These are phyloP conservation scores for Filobasidium uniguttulatum DNA, from an alignment of 1,284 basidiomycete species.

Conservation along the genomic window DNA sequence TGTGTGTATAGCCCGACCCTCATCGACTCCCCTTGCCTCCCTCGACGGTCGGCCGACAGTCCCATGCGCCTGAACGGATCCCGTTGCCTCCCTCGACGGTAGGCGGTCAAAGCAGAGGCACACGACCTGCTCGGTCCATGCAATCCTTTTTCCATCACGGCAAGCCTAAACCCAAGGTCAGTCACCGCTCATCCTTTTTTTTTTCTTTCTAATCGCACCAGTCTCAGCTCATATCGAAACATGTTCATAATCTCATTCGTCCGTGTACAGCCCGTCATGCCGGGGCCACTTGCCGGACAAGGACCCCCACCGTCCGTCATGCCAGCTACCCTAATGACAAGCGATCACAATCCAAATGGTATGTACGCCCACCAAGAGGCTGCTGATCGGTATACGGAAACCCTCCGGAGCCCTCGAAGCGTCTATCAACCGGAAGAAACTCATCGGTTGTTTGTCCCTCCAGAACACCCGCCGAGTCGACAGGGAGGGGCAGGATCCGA, in stretches of 20 bases:
- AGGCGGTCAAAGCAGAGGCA: background rate
- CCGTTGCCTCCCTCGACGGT: background rate
- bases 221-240: no score
- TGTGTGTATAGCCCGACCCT: background rate
- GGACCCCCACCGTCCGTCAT: constrained; percentile 2
- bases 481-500: background rate
- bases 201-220: no score
- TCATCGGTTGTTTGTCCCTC: background rate
- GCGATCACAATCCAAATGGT: background rate
- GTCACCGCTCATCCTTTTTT: background rate
- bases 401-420: background rate
- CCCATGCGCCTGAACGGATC: background rate
- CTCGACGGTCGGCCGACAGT: background rate
- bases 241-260: background rate
- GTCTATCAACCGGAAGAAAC: background rate
- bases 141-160: constrained; percentile 13
- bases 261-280: constrained; percentile 8
- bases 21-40: background rate
- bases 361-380: background rate
- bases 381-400: background rate
- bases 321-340: background rate
- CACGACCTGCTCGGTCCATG: constrained; percentile 8
- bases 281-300: constrained; percentile 5
- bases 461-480: background rate
- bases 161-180: constrained; percentile 9